These are phyloP conservation scores for Dactylellina parvicollis DNA, from an alignment of 2,329 filamentous ascomycete species.

Conservation along the genomic window DNA sequence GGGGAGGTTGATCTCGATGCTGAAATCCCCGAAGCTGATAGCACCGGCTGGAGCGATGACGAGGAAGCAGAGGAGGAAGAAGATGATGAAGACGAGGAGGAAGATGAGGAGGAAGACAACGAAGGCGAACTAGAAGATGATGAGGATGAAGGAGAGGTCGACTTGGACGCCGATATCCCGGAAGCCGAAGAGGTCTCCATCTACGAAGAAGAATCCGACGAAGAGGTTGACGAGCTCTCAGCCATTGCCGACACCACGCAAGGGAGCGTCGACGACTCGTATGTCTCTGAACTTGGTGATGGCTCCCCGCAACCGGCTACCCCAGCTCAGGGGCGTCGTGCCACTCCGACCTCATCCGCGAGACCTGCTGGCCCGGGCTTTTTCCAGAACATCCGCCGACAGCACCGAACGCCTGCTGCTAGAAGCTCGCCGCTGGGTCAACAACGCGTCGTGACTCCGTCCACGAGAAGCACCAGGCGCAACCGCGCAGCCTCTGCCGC, in stretches of 20 bases:
- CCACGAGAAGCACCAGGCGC: constrained; percentile 21
- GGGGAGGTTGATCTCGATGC: constrained; percentile 73
- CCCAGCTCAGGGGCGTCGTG: constrained; percentile 27
- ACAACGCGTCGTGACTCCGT: constrained; percentile 20
- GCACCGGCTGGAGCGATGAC: constrained; percentile 58
- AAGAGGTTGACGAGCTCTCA: constrained; percentile 57
- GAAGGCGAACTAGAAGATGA: constrained; percentile 62
- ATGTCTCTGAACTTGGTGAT: constrained; percentile 39
- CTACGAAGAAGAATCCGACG: constrained; percentile 58
- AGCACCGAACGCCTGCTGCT: constrained; percentile 15
- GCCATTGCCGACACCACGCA: constrained; percentile 52
- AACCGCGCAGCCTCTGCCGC: constrained; percentile 11
- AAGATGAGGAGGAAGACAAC: constrained; percentile 66
- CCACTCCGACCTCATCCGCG: constrained; percentile 20
- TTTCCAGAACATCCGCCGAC: constrained; percentile 23
- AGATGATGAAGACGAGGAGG: constrained; percentile 60
- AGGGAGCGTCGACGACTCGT: constrained; percentile 42
- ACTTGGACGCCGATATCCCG: constrained; percentile 54
- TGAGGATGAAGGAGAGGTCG: constrained; percentile 55
- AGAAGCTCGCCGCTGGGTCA: constrained; percentile 23
- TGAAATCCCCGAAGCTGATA: constrained; percentile 73
- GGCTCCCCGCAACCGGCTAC: constrained; percentile 39
- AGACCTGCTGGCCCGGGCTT: not conserved
- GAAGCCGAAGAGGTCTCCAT: constrained; percentile 57
- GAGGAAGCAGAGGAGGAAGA: constrained; percentile 63